A percentile compares a stretch with the other conserved stretches of the same genome.
Conservation (phyloP, 148 eudicot genomes). For the Polygonum aviculare region DNA sequence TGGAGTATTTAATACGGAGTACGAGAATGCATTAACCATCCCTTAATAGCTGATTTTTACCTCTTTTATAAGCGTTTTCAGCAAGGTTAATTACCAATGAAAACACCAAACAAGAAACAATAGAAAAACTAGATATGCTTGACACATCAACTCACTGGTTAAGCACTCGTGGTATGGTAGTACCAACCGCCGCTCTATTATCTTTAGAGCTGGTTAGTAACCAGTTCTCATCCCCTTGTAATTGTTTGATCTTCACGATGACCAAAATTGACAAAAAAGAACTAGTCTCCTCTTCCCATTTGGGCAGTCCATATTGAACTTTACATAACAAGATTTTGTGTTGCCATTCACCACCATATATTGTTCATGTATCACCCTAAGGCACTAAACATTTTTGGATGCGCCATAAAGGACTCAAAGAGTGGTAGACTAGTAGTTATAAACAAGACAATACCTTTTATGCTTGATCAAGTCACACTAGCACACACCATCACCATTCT, state of each 20-base stretch:
- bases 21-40: too few species aligned
- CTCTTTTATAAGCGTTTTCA: too few species aligned
- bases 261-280: neutral
- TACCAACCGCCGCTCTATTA: too few species aligned
- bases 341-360: neutral
- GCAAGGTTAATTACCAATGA: neutral
- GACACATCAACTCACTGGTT: too few species aligned
- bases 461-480: neutral
- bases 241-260: neutral
- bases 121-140: too few species aligned
- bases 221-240: too few species aligned
- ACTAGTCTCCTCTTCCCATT: neutral
- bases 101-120: neutral
- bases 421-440: neutral
- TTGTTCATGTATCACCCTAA: neutral
- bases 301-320: neutral
- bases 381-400: neutral
- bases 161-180: too few species aligned
- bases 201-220: too few species aligned
- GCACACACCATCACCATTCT: conserved; percentile 15
- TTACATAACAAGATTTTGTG: neutral
- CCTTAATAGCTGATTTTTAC: too few species aligned
- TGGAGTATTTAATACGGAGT: too few species aligned
- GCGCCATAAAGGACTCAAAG: neutral
- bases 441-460: conserved; percentile 4